Base-by-base conservation (phyloP, 2,329 filamentous ascomycete species). In the Aspergillus sp. region DNA sequence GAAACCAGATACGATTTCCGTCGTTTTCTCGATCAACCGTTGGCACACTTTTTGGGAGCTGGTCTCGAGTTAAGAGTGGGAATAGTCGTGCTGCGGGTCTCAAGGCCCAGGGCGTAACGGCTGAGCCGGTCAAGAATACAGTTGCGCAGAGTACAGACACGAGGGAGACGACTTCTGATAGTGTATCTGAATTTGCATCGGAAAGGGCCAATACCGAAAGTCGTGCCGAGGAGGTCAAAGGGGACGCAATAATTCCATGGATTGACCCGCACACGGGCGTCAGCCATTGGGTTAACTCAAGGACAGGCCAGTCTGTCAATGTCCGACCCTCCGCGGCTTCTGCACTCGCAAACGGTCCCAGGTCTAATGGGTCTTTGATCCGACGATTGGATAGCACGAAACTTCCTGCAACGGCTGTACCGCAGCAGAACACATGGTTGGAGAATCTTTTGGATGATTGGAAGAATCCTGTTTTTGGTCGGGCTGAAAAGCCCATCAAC, bases 381-480 rank as follows among this genome's bases (percentile, higher is more conserved):
- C 50, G 19, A 28, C 61, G 53, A 17, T 31, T 51, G 3, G 61
- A 64, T n/a, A 48, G 38, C 15, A 50, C 53, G 11, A 61, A 63
- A 25, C 62, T 66, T 7, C 63, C 71, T 31, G 62, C 53, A 38
- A 68, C 72, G 6, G 67, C 66, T 22, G 58, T 62, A 34, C 11
- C 60, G 8, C 46, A 43, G 23, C 62, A 66, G 17, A 69, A 64
- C n/a, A 66, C 74, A 9, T 92, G 89, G 90, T 77, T 93, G 3
- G 79, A 82, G 8, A 77, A 82, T 7, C 69, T 94, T 7, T 75
- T 92, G 1, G 74, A 82, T 41, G 81, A 80, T 8, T 96, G 92
- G 91, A 77, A 89, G 8, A 96, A 93, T 62, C 91, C 92, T 0
- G 80, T 91, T 0, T 97, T 96, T 72, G 77, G 83, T n/a, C 74